A percentile compares a stretch with the other conserved stretches of the same genome.
Conservation (phyloP, 2,329 filamentous ascomycete species). For the Xylaria multiplex region DNA sequence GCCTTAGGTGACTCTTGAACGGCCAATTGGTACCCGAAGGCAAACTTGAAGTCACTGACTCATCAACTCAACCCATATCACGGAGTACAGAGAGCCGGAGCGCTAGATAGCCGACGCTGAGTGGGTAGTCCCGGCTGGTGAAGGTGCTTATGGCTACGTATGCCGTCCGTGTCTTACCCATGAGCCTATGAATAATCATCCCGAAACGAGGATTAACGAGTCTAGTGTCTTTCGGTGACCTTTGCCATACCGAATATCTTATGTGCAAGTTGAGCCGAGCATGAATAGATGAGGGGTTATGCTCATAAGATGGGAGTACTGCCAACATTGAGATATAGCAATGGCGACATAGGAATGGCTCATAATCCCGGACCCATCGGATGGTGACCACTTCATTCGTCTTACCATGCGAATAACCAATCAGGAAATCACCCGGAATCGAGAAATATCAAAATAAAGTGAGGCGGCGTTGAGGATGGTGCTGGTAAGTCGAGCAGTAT, state of each 20-base stretch:
- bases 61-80: background rate
- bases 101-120: background rate
- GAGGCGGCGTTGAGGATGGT: background rate
- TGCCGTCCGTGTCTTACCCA: background rate
- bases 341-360: background rate
- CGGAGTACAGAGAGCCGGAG: slow-evolving; percentile 1
- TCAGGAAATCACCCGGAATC: background rate
- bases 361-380: background rate
- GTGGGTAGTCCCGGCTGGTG: background rate
- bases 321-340: background rate
- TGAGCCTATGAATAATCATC: background rate
- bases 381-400: background rate
- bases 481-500: background rate
- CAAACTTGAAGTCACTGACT: background rate
- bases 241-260: background rate
- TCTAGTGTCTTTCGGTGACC: background rate
- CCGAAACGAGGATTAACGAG: background rate
- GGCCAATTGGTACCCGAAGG: background rate
- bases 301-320: background rate
- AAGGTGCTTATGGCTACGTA: background rate
- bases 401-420: background rate
- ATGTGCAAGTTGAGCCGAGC: background rate
- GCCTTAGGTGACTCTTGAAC: background rate
- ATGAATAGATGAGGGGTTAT: background rate
- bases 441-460: no score